Evolutionary conservation across 2,329 filamentous ascomycete species (phyloP), one percentile per base, ranked within the genome.

Genomic region (Bipolaris oryzae): DNA sequence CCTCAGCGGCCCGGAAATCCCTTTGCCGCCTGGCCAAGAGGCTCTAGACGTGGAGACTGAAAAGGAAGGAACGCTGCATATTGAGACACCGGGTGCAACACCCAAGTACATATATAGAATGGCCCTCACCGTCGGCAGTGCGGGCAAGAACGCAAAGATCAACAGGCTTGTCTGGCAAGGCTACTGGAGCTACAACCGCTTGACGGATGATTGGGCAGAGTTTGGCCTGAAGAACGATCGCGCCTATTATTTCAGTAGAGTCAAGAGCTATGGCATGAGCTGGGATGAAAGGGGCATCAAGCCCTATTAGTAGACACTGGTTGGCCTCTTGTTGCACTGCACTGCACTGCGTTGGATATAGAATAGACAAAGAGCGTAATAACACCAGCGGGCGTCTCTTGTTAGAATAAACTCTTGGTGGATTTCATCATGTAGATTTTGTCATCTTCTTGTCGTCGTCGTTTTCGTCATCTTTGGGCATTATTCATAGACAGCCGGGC

Each of bases 171-270:
- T 81, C 0, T 99, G 95, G 94, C 89, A 89, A 68, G 89, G 90
- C 0, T 97, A 93, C 73, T 96, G 91, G 86, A 94, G 89, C 78
- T 94, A 96, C 73, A 96, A 98, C 73, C 85, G 85, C 65, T 76
- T 96, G 69, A 96, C 92, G 7, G 92, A 96, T 73, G 93, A 97
- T 76, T 95, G 91, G 90, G 91, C 83, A 3, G 89, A 91, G 77
- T 98, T 98, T 76, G 80, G 79, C 1, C 68, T 88, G 65, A 84
- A 83, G 70, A 86, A 89, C 67, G 84, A 88, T 73, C 77, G 81
- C 58, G 76, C 84, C 1, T 88, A 83, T 69, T 85, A 85, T 58
- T 89, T 85, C 78, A 83, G 82, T 63, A 73, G 86, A 38, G 86
- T 89, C 5, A 84, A 79, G 70, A 86, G 85, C 39, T 88, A 83